Evolutionary conservation across 495 filamentous ascomycete genomes (phyloP).

Genomic region (Trypethelium eluteriae): DNA sequence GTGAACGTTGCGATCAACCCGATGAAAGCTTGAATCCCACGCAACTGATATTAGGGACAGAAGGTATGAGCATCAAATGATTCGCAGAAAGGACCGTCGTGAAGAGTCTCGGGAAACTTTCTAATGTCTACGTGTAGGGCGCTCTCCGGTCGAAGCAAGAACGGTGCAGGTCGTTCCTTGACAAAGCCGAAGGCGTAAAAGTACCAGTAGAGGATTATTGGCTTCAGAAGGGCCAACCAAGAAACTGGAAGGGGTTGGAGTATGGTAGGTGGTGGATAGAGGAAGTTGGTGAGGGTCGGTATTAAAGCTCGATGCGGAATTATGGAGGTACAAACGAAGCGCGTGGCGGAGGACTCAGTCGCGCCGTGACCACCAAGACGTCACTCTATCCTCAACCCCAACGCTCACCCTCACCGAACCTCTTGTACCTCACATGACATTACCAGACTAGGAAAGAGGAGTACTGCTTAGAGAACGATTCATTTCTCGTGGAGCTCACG

Average conservation of each 20-base stretch:
- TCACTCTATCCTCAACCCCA: not conserved
- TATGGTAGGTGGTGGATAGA: not conserved
- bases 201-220: not conserved
- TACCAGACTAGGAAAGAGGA: not conserved
- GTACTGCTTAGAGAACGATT: not conserved
- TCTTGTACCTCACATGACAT: not conserved
- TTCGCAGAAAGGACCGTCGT: not conserved
- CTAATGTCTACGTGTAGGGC: not conserved
- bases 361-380: not conserved
- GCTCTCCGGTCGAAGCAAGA: conserved; percentile 9
- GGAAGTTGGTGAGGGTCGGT: not conserved
- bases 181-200: not conserved
- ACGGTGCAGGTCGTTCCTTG: conserved; percentile 10
- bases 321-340: conserved; percentile 5
- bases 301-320: conserved; percentile 6
- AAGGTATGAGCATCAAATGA: not conserved
- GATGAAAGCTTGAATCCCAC: not conserved
- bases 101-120: not conserved
- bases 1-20: not conserved
- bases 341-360: not conserved
- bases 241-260: not conserved
- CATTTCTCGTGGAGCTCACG: too few species aligned
- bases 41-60: not conserved
- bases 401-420: not conserved
- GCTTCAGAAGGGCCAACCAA: not conserved